These are phyloP conservation scores for Agastache rugosa DNA, from an alignment of 257 asterid species.

Conservation along the genomic window DNA sequence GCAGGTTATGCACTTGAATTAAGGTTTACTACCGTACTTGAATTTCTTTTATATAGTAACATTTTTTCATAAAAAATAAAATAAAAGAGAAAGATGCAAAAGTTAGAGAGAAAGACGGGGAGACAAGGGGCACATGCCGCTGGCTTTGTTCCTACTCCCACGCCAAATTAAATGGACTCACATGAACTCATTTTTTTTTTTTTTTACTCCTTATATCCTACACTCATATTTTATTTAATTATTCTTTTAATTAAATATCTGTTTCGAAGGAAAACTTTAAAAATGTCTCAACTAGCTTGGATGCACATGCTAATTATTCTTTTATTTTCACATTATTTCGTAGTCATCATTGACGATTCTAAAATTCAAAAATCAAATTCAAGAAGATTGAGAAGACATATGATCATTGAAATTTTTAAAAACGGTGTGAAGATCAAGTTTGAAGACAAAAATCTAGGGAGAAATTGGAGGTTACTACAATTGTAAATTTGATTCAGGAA, in stretches of 20 bases:
- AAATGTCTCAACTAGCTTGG: constrained; percentile 5
- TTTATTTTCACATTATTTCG: no score
- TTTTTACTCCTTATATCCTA: not conserved
- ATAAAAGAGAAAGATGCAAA: not conserved
- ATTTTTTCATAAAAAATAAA: not conserved
- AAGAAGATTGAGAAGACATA: no score
- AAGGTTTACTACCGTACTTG: not conserved
- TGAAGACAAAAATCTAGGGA: no score
- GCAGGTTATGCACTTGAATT: no score
- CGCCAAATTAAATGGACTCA: constrained; percentile 29
- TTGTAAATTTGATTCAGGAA: no score
- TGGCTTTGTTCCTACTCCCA: constrained; percentile 11
- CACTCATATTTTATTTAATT: not conserved
- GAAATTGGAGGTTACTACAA: no score
- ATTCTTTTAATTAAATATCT: no score
- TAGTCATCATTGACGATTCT: no score
- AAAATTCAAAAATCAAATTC: no score
- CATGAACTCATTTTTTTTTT: no score
- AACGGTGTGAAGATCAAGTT: no score
- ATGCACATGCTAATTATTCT: not conserved
- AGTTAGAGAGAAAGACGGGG: constrained; percentile 12
- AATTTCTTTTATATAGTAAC: not conserved
- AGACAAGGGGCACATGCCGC: constrained; percentile 33
- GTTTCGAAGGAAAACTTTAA: not conserved
- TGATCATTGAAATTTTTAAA: no score